Conservation (phyloP, 2,329 filamentous ascomycete genomes). For the Blastomyces gilchristii region DNA sequence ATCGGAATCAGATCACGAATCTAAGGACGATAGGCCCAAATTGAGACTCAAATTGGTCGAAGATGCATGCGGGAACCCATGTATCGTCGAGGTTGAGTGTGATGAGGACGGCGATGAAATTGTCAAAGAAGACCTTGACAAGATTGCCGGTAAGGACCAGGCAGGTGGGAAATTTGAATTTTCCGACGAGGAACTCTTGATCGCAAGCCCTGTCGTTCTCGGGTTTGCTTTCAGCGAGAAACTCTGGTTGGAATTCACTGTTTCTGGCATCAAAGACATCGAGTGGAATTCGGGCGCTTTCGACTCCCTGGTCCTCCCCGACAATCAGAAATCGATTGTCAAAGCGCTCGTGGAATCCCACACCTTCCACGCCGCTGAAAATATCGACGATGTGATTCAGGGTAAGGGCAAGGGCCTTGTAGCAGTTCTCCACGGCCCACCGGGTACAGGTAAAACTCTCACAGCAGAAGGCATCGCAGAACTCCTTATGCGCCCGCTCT, state of each 20-base stretch:
- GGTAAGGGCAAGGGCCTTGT: constrained; percentile 84
- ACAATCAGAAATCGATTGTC: constrained; percentile 56
- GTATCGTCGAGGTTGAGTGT: constrained; percentile 45
- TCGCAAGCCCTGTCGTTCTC: constrained; percentile 72
- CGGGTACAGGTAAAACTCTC: constrained; percentile 79
- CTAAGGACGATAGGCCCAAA: constrained; percentile 29
- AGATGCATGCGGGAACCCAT: constrained; percentile 43
- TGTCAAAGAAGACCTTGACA: constrained; percentile 48
- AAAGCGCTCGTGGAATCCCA: constrained; percentile 75
- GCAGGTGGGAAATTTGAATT: constrained; percentile 45
- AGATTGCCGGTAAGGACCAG: constrained; percentile 33
- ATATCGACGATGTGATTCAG: constrained; percentile 71
- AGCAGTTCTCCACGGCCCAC: constrained; percentile 69
- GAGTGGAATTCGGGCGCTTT: constrained; percentile 78
- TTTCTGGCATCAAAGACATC: constrained; percentile 70
- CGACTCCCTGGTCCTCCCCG: constrained; percentile 63
- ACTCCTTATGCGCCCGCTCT: constrained; percentile 67
- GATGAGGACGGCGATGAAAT: constrained; percentile 48
- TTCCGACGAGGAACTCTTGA: constrained; percentile 71
- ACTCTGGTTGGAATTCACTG: constrained; percentile 77
- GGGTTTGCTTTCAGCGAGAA: constrained; percentile 85
- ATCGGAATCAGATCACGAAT: constrained; percentile 26
- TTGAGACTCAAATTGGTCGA: constrained; percentile 45
- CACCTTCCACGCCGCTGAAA: constrained; percentile 69
- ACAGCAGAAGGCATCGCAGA: constrained; percentile 82